Base-by-base conservation (phyloP, 345 rosid species). In the Nephelium lappaceum region DNA sequence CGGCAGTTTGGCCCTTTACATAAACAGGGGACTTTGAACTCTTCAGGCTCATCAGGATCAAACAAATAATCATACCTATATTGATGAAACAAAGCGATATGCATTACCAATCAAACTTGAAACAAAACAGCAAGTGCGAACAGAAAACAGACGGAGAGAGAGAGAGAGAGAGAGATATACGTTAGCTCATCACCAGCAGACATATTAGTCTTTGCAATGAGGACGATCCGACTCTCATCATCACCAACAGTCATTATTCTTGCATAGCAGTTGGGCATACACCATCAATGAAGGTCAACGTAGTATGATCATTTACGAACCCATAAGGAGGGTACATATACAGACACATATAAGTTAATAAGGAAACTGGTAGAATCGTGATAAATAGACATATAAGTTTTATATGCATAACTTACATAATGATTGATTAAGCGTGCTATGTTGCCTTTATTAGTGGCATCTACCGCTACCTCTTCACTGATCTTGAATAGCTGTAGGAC, bases 181-280 rank as follows among this genome's bases (percentile, higher is more conserved):
- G 99, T 97, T 85, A 94, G 87, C 88, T 97, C 98, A 25, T 97
- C 98, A 42, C 98, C 95, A 2, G 92, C 85, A 69, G 91, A 75
- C 39, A 94, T 92, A 2, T 90, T 93, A 31, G 93, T 91, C 90
- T 92, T 97, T 5, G 98, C 98, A 77, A 97, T 94, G 67, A 97
- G 93, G 60, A 93, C 97, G 60, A 97, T 93, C 47, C 96, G 89
- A 78, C 98, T 97, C 86, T 93, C 93, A 2, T 97, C 98, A 63
- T 91, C 91, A 53, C 98, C 98, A 78, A 97, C 98, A 41, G 98
- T 94, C 99, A 94, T 97, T 70, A 97, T 97, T 83, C 99, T 90
- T 53, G 99, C 99, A 55, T 97, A 97, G 87, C 99, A 94, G 76
- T 97, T 97, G 42, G 99, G 98, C 98, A 91, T 86, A 79, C 99